Conservation (phyloP, 208 protist species). For the Leishmania aethiopica region DNA sequence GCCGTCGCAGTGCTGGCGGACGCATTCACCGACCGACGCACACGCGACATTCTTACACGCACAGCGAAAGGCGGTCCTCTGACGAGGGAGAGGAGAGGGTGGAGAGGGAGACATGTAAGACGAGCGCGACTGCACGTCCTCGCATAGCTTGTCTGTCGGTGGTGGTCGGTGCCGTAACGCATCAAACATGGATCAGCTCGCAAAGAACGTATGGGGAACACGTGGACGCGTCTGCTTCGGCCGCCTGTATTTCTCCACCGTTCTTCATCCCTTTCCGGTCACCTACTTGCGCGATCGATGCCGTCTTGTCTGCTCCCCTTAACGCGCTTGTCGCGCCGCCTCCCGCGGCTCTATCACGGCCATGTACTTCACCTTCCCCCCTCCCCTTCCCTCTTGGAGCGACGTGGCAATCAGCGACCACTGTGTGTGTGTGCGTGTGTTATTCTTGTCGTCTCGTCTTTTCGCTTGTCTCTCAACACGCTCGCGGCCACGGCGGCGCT, state of each 20-base stretch:
- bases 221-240: not conserved
- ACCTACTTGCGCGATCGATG: not conserved
- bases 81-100: not conserved
- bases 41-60: not conserved
- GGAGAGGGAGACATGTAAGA: too few species aligned
- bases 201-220: too few species aligned
- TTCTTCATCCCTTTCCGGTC: not conserved
- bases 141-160: not conserved
- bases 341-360: not conserved
- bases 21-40: too few species aligned
- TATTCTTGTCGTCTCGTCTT: not conserved
- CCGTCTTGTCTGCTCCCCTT: not conserved
- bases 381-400: not conserved
- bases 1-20: too few species aligned
- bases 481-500: not conserved
- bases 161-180: not conserved
- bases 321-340: not conserved
- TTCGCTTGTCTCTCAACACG: not conserved
- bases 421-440: not conserved
- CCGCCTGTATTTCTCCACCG: not conserved
- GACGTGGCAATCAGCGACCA: not conserved
- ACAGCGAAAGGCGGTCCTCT: not conserved
- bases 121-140: not conserved
- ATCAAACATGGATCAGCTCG: too few species aligned
- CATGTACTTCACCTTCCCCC: not conserved